A percentile compares a stretch with the other conserved stretches of the same genome.
These are phyloP conservation scores for Olyra latifolia DNA, from an alignment of 176 grass and related monocot genomes.

Conservation along the genomic window DNA sequence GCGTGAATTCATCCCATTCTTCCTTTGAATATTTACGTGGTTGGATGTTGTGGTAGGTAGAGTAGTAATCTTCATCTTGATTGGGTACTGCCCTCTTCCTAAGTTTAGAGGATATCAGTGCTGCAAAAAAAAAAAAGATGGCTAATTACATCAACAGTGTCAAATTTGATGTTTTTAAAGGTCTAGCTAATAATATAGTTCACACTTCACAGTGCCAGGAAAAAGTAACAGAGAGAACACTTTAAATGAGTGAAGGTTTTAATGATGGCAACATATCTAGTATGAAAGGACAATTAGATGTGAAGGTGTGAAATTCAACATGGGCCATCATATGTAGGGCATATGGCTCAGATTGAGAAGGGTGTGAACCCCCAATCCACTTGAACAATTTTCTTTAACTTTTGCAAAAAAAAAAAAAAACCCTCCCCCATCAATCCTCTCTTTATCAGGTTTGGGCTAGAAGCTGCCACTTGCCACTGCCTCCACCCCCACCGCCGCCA, in stretches of 20 bases:
- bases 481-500: no score
- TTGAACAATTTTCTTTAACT: no score
- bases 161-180: background rate
- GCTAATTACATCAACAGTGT: background rate
- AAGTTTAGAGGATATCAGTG: conserved; percentile 29
- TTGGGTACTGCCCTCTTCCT: conserved; percentile 23
- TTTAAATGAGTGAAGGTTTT: background rate
- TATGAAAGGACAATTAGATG: no score
- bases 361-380: no score
- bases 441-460: no score
- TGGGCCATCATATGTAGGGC: no score
- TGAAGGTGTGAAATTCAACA: no score
- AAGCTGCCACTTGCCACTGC: no score
- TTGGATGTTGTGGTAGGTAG: conserved; percentile 72
- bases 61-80: conserved; percentile 67
- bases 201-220: background rate
- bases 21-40: conserved; percentile 62
- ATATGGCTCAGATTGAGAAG: no score
- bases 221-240: background rate
- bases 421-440: no score
- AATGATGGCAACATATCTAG: no score
- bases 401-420: no score
- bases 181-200: background rate
- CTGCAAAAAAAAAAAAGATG: conserved; percentile 51
- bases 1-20: conserved; percentile 85